These are phyloP conservation scores for Ustilago nuda DNA, from an alignment of 1,284 basidiomycete species.

Conservation along the genomic window DNA sequence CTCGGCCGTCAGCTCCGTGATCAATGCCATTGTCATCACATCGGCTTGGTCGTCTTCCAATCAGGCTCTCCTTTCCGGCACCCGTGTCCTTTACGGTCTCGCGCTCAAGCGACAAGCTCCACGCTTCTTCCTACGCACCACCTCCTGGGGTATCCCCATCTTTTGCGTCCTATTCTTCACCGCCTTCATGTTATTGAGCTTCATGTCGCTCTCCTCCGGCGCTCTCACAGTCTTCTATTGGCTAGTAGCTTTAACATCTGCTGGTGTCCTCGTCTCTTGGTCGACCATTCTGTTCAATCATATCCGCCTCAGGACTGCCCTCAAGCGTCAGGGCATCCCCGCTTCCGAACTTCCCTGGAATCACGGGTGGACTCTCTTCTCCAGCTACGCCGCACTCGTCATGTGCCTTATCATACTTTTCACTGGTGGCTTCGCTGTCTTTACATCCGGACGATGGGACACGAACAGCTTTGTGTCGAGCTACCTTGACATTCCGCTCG, in stretches of 20 bases:
- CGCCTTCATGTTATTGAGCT: conserved; percentile 77
- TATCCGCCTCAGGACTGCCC: conserved; percentile 78
- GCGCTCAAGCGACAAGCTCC: conserved; percentile 83
- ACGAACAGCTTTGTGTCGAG: conserved; percentile 80
- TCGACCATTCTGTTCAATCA: conserved; percentile 82
- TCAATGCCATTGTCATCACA: conserved; percentile 82
- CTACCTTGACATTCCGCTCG: conserved; percentile 80
- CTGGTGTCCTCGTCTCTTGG: conserved; percentile 82
- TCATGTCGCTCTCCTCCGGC: conserved; percentile 71
- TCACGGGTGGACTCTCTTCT: conserved; percentile 62
- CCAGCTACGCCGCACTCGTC: conserved; percentile 41
- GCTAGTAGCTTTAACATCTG: conserved; percentile 75
- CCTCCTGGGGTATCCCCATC: conserved; percentile 80
- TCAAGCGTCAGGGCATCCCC: conserved; percentile 75
- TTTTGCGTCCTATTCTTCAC: conserved; percentile 78
- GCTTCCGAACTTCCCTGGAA: conserved; percentile 71
- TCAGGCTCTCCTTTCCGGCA: conserved; percentile 83
- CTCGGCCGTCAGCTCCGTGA: conserved; percentile 71
- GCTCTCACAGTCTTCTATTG: conserved; percentile 74
- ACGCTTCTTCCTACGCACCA: conserved; percentile 76
- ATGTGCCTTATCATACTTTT: conserved; percentile 51
- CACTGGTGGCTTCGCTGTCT: conserved; percentile 70
- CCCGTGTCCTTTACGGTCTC: conserved; percentile 80
- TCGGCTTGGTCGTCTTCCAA: conserved; percentile 88
- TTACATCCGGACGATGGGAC: conserved; percentile 53